Conservation (phyloP, 1,139 yeast genomes). For the Eremothecium gossypii region DNA sequence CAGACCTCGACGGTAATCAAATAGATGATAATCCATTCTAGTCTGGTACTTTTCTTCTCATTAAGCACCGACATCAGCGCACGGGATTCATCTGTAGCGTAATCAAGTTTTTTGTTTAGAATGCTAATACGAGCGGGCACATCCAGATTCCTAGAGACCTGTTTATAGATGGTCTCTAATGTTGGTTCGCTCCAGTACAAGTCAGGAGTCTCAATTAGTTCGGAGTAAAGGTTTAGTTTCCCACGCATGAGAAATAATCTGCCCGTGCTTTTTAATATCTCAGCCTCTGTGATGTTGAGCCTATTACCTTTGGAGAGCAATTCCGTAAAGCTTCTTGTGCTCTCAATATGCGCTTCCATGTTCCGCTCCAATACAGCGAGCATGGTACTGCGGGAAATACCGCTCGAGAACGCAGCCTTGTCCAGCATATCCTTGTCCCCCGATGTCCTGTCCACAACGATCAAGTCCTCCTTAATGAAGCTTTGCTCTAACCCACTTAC, state of each 20-base stretch:
- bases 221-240: conserved; percentile 75
- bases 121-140: conserved; percentile 69
- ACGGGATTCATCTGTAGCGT: conserved; percentile 81
- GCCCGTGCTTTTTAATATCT: conserved; percentile 64
- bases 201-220: conserved; percentile 86
- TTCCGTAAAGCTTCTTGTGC: conserved; percentile 58
- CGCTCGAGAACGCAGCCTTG: conserved; percentile 84
- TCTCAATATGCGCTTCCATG: conserved; percentile 54
- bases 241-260: conserved; percentile 67
- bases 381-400: conserved; percentile 77
- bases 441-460: conserved; percentile 47
- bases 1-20: conserved; percentile 77
- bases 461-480: conserved; percentile 52
- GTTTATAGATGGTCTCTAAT: conserved; percentile 62
- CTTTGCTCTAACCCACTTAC: conserved; percentile 24
- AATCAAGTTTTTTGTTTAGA: conserved; percentile 74
- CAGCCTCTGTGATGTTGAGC: conserved; percentile 50
- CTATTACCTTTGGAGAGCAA: conserved; percentile 54
- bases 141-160: conserved; percentile 63
- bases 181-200: conserved; percentile 88
- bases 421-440: conserved; percentile 48
- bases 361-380: conserved; percentile 68
- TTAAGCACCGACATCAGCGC: conserved; percentile 66
- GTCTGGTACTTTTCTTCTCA: conserved; percentile 64
- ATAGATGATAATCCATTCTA: conserved; percentile 82